phyloP scores from a whole-genome alignment of 1,139 yeast genomes.

The Kurtzmaniella quercitrusa region DNA sequence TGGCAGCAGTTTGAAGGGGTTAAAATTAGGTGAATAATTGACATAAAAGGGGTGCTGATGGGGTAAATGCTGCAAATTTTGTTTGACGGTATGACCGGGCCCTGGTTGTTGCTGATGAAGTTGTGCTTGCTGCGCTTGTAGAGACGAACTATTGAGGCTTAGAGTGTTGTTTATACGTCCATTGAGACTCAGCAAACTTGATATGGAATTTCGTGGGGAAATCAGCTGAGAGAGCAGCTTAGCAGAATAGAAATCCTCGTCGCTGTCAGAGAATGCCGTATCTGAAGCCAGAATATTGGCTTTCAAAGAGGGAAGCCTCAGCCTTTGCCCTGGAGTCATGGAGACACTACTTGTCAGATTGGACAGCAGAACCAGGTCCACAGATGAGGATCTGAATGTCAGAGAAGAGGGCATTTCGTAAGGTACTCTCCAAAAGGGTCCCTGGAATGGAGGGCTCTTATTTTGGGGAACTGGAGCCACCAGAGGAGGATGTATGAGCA shows the following conservation, averaged over 20 bases:
- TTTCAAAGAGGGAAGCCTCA: constrained; percentile 26
- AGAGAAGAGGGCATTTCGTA: constrained; percentile 40
- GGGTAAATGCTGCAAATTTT: constrained; percentile 2
- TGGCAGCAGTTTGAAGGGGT: not conserved
- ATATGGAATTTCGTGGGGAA: constrained; percentile 46
- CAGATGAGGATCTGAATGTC: constrained; percentile 26
- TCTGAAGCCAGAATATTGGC: constrained; percentile 22
- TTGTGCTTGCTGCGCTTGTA: constrained; percentile 3
- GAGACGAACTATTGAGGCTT: constrained; percentile 7
- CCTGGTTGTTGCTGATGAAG: constrained; percentile 9
- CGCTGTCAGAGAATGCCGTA: constrained; percentile 28
- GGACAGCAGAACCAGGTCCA: constrained; percentile 30
- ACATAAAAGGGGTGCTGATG: constrained; percentile 2
- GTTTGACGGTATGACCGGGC: constrained; percentile 2
- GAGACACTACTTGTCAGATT: constrained; percentile 5
- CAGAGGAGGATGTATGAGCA: not conserved
- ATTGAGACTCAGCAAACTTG: constrained; percentile 42
- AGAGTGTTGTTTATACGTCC: constrained; percentile 35
- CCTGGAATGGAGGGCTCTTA: constrained; percentile 37
- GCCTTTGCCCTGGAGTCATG: constrained; percentile 8
- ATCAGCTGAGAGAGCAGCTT: constrained; percentile 25
- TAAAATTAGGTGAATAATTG: not conserved
- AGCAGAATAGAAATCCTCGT: constrained; percentile 38
- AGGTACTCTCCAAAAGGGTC: constrained; percentile 50
- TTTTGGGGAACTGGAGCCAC: constrained; percentile 6